Conservation (phyloP, 768 basidiomycete species). For the Pleurotus giganteus region DNA sequence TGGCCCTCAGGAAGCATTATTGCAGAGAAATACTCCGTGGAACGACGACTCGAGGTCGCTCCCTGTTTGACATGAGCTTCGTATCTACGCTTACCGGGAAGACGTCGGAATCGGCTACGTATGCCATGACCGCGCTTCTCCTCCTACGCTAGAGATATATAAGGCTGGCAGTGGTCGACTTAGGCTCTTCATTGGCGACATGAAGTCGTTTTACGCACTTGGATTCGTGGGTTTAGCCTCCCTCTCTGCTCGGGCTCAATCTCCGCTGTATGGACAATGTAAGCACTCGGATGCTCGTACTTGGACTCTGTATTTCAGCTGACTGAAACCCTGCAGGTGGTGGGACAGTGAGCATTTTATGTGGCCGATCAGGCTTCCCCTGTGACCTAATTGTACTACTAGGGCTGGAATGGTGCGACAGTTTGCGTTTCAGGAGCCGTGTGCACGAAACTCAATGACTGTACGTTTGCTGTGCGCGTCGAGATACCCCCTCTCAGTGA, state of each 20-base stretch:
- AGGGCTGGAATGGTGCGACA: conserved; percentile 33
- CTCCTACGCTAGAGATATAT: no score
- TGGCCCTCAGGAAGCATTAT: conserved; percentile 9
- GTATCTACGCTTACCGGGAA: conserved; percentile 1
- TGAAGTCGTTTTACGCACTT: conserved; percentile 3
- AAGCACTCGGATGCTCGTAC: no score
- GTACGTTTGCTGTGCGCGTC: conserved; percentile 17
- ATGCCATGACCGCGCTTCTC: no score
- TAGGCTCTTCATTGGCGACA: not conserved
- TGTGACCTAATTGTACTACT: not conserved
- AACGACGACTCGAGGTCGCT: not conserved
- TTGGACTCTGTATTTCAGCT: no score
- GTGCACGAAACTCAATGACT: conserved; percentile 28
- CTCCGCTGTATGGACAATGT: conserved; percentile 10
- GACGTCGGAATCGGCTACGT: conserved; percentile 5
- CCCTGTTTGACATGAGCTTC: conserved; percentile 9
- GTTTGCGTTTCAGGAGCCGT: conserved; percentile 30
- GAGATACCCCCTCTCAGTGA: not conserved
- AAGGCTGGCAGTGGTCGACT: not conserved
- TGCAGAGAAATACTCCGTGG: not conserved
- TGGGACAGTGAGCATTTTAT: not conserved
- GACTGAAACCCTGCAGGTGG: not conserved
- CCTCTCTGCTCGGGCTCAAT: conserved; percentile 10
- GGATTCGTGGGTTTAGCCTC: conserved; percentile 6
- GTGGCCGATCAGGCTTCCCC: not conserved